Evolutionary conservation across 495 filamentous ascomycete species (phyloP).

Genomic region (Barbatosphaeria neglecta): DNA sequence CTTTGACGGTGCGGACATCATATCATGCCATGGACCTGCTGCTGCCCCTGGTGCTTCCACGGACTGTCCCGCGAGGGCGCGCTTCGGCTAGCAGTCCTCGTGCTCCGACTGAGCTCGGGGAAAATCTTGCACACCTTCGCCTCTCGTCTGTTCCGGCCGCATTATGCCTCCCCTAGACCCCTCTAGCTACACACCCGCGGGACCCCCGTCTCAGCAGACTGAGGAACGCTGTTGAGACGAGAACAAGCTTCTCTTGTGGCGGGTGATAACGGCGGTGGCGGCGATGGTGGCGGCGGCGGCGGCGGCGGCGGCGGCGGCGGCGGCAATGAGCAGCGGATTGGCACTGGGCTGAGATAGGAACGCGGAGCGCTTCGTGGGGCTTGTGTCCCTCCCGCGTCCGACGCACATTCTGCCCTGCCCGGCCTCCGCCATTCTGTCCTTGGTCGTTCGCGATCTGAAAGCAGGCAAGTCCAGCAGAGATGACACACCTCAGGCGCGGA

Average conservation of each 20-base stretch:
- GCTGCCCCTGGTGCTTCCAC: too few relatives aligned
- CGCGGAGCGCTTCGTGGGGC: neutral
- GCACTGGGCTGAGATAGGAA: neutral
- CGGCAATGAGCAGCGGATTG: neutral
- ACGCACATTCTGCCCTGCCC: neutral
- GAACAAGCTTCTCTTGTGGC: too few relatives aligned
- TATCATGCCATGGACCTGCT: too few relatives aligned
- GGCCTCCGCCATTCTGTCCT: neutral
- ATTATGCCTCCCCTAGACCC: neutral
- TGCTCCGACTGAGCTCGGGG: neutral
- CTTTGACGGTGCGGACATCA: too few relatives aligned
- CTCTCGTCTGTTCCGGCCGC: neutral
- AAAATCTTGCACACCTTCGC: neutral
- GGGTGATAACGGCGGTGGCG: too few relatives aligned
- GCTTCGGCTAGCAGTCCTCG: neutral
- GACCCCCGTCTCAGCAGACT: too few relatives aligned
- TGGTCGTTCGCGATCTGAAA: neutral
- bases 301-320: neutral
- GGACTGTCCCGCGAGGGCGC: neutral
- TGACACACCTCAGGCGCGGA: neutral
- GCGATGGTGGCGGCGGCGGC: neutral
- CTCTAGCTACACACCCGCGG: too few relatives aligned
- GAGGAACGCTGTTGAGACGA: too few relatives aligned
- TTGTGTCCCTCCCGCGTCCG: neutral
- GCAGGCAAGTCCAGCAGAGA: neutral